Conservation (phyloP, 2,329 filamentous ascomycete species). For the Aureobasidium melanogenum region DNA sequence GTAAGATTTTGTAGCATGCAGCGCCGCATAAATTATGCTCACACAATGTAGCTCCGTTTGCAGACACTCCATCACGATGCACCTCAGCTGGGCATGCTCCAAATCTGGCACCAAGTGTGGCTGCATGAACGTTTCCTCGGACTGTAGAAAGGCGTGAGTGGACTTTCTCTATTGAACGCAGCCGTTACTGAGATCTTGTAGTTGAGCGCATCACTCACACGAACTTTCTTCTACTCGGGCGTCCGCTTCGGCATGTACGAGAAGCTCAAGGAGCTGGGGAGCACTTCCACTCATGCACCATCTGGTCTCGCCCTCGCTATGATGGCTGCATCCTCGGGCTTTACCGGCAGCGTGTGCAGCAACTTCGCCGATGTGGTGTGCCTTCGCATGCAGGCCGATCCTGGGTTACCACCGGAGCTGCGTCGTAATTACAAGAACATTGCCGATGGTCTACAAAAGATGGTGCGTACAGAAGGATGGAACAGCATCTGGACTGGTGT, state of each 20-base stretch:
- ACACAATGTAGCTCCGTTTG: constrained; percentile 4
- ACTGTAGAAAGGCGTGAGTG: constrained; percentile 18
- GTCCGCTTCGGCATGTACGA: constrained; percentile 19
- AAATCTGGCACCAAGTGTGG: constrained; percentile 16
- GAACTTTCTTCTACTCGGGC: constrained; percentile 17
- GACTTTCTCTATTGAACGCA: background rate
- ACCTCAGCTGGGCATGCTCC: constrained; percentile 13
- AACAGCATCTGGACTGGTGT: constrained; percentile 20
- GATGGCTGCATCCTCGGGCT: constrained; percentile 16
- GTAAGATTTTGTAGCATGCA: background rate
- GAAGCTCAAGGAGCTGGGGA: constrained; percentile 17
- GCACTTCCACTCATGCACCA: constrained; percentile 17
- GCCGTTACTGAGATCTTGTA: constrained; percentile 1
- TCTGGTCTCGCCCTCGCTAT: constrained; percentile 15
- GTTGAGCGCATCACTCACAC: constrained; percentile 17
- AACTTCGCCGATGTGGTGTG: constrained; percentile 19
- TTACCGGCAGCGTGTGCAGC: constrained; percentile 16
- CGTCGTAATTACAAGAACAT: constrained; percentile 18
- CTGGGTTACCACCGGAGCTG: constrained; percentile 14
- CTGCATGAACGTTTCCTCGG: constrained; percentile 15
- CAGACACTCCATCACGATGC: constrained; percentile 13
- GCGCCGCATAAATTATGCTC: background rate
- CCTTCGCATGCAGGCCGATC: constrained; percentile 18
- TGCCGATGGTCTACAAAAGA: constrained; percentile 16
- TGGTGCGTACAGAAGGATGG: constrained; percentile 18